Evolutionary conservation across 768 basidiomycete species (phyloP), one percentile per base, ranked within the genome.

Genomic region (Cubamyces lactineus): DNA sequence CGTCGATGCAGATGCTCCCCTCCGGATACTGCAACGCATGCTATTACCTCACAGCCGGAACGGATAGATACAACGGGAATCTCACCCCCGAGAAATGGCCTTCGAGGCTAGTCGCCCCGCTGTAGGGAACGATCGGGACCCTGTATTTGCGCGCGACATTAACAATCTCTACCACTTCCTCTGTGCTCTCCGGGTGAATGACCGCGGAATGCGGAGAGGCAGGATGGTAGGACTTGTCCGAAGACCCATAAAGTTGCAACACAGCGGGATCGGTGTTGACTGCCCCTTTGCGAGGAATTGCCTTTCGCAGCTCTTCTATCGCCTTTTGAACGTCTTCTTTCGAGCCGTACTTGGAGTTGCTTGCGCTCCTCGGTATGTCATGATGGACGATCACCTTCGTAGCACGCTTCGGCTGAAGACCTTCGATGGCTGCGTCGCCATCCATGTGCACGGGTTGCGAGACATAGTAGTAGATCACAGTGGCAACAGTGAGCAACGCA

Each of bases 21-120:
- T 49, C 59, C 0, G 67, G 40, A 15, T 60, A 63, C 62, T 69
- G 49, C 11, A 42, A n/a, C 23, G 21, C 28, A 28, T 43, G 6
- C 2, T 24, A 2, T 39, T 47, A 48, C 24, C 28, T 19, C 21
- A 11, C 53, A n/a, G 15, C 50, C 13, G 15, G 38, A 12, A 1
- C 24, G 2, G 16, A 19, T 4, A n/a, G 21, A 2, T n/a, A 39
- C n/a, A 19, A 45, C 6, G n/a, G 38, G 9, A 21, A 48, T 74
- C 80, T 59, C 60, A 91, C 91, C 28, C 89, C 90, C 50, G 84
- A 84, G 63, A 88, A 92, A 75, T 96, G 92, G 0, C 93, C 93
- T 71, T 96, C 94, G 13, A 96, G 79, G 69, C 87, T 89, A 0
- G 93, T 96, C 12, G 91, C 94, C 1, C 93, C 94, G 50, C 89